Base-by-base conservation (phyloP, 495 filamentous ascomycete species). In the Penicillium pulvis region DNA sequence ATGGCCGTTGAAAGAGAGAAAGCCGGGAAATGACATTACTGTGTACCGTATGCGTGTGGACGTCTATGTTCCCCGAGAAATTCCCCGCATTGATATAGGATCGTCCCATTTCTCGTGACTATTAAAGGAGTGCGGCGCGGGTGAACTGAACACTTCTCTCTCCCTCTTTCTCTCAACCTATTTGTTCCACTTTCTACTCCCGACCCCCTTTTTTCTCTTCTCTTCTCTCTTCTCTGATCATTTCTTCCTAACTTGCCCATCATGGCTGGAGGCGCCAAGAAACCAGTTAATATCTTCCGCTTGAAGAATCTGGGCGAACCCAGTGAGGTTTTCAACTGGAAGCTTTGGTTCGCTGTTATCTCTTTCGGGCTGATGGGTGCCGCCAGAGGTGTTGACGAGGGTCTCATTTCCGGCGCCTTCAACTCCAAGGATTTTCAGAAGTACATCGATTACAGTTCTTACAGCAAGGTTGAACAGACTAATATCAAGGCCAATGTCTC, bases 301-400 rank as follows among this genome's bases (percentile, higher is more conserved):
- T 68, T 87, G 48, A 81, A 78, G 57, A 71, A 80, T 49, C 61
- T 77, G 19, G 75, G 74, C 31, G 83, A 86, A 51, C 85, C 86
- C 3, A 79, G 79, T 43, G 72, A 82, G 47, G 68, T 83, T 51
- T 84, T 87, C 70, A 89, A 89, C 65, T 86, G 84, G 83, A 69
- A 80, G 31, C 71, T 89, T 63, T 85, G 83, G 81, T 84, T 87
- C 57, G 83, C 85, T 17, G 85, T 89, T 24, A 30, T 86, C 58
- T 86, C 85, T 0, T 88, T 89, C 46, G 86, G 85, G 26, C 81
- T 89, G 11, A 83, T 90, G 71, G 87, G 87, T 52, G 87, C 88
- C 26, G 88, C 88, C 16, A 70, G 77, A 8, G 77, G 77, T 57
- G 66, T 91, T n/a, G 88, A 91, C 60, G 88, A 91, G 67, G 88